Percentiles rank a stretch among this genome's conserved stretches.
Evolutionary conservation across 139 green algal species (phyloP).

Genomic region (Chlamydomonas sp.): DNA sequence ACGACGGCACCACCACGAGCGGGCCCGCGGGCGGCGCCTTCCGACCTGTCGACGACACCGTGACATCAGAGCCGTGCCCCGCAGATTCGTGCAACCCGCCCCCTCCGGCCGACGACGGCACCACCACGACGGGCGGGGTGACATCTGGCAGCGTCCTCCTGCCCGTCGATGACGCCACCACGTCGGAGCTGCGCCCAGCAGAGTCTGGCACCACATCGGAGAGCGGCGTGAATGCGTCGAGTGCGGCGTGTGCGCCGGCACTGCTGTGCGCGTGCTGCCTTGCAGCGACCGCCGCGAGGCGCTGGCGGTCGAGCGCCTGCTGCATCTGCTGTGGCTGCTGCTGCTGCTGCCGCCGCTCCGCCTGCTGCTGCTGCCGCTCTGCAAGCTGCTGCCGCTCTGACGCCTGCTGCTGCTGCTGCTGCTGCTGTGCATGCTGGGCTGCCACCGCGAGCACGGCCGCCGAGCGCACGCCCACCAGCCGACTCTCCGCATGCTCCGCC

Average conservation of each 20-base stretch:
- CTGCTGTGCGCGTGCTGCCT: too few species aligned
- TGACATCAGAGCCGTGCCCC: neutral
- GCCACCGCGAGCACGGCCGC: neutral
- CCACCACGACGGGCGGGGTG: too few species aligned
- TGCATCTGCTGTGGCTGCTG: neutral
- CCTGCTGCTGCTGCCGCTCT: neutral
- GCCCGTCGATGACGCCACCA: neutral
- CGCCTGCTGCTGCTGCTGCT: neutral
- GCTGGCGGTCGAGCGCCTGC: too few species aligned
- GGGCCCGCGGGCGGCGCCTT: too few species aligned
- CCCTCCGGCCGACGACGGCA: too few species aligned
- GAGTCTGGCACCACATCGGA: conserved; percentile 10
- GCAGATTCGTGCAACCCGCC: neutral
- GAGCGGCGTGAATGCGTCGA: neutral
- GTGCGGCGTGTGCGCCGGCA: too few species aligned
- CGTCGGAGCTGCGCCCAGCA: neutral
- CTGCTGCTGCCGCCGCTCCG: neutral
- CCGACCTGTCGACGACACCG: neutral
- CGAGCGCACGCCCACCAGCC: neutral
- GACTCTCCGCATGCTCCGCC: neutral
- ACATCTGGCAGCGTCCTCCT: too few species aligned
- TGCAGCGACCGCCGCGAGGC: neutral
- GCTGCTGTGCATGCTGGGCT: neutral
- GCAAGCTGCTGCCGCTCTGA: neutral
- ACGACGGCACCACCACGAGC: too few species aligned